Base-by-base conservation (phyloP, 2,329 filamentous ascomycete genomes). In the Lachnellula subtilissima region DNA sequence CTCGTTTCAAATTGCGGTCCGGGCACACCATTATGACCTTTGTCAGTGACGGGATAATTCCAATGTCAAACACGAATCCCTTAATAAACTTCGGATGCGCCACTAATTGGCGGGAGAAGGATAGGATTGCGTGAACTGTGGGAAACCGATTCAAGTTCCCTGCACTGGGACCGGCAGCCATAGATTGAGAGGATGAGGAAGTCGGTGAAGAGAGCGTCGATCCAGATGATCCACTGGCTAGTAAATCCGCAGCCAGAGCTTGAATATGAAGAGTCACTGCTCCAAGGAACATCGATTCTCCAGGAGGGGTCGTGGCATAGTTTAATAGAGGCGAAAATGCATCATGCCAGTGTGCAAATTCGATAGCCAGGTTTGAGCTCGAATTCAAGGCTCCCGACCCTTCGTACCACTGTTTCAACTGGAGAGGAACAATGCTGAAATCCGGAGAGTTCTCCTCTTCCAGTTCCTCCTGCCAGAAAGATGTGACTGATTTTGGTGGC, bases 311-410 rank as follows among this genome's bases (percentile, higher is more conserved):
- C 54, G 58, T 59, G 25, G 62, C 54, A 48, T 61, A 53, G n/a
- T 60, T 56, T 22, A 63, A 36, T 3, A 64, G 47, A 7, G 58
- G 58, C 42, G 57, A 52, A 28, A 64, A 64, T 25, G 64, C 61
- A 53, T 63, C 58, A 45, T 62, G 57, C 64, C 62, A 65, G 32
- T 61, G 58, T n/a, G 47, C 57, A 15, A 64, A 55, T 42, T 62
- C 53, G 28, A 52, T 14, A 22, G 43, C 53, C 7, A 60, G 23
- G 25, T 52, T 32, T 23, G 51, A 49, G 11, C 54, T 58, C n/a
- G 48, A 39, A 5, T 54, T 50, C 14, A 53, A 22, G 17, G 52
- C 43, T 12, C 42, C 51, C 4, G 42, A 40, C 14, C 23, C 32
- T 32, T 59, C 35, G 22, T 56, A 56, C 62, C 61, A 61, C 15